Evolutionary conservation across 306 rosid species (phyloP).

Genomic region (Vachellia collinsii): DNA sequence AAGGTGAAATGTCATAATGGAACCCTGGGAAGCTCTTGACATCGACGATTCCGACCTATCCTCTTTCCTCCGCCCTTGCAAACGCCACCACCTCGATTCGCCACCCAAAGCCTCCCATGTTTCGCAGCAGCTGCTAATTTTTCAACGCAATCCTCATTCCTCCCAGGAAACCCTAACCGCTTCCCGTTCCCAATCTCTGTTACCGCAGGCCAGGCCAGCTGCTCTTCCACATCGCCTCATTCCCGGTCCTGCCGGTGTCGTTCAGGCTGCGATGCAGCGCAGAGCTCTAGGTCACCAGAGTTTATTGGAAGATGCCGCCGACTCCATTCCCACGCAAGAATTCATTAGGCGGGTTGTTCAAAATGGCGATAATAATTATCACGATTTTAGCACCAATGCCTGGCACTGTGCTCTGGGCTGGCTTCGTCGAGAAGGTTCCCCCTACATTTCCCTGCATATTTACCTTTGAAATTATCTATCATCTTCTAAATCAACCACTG

Average conservation of each 20-base stretch:
- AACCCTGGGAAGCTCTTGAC: slow-evolving; percentile 72
- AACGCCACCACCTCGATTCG: slow-evolving; percentile 22
- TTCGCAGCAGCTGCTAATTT: slow-evolving; percentile 14
- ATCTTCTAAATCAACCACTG: neutral
- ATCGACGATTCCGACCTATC: slow-evolving; percentile 63
- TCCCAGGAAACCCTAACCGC: slow-evolving; percentile 16
- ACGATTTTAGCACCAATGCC: slow-evolving; percentile 48
- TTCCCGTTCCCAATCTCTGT: slow-evolving; percentile 23
- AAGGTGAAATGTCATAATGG: slow-evolving; percentile 27
- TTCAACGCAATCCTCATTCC: slow-evolving; percentile 23
- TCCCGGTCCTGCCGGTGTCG: slow-evolving; percentile 86
- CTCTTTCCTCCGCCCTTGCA: slow-evolving; percentile 59
- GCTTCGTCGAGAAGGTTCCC: slow-evolving; percentile 41
- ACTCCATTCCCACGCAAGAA: slow-evolving; percentile 70
- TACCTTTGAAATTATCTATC: neutral
- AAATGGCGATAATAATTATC: slow-evolving; percentile 42
- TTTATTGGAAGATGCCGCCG: slow-evolving; percentile 20
- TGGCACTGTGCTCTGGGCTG: slow-evolving; percentile 68
- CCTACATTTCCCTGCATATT: neutral
- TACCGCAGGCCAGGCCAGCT: slow-evolving; percentile 2
- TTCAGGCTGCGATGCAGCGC: slow-evolving; percentile 74
- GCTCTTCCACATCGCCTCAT: slow-evolving; percentile 40
- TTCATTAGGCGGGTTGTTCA: slow-evolving; percentile 56
- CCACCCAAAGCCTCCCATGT: neutral
- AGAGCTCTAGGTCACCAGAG: slow-evolving; percentile 28